A percentile compares a stretch with the other conserved stretches of the same genome.
phyloP scores from a whole-genome alignment of 768 basidiomycete genomes.

The Lactifluus subvellereus region DNA sequence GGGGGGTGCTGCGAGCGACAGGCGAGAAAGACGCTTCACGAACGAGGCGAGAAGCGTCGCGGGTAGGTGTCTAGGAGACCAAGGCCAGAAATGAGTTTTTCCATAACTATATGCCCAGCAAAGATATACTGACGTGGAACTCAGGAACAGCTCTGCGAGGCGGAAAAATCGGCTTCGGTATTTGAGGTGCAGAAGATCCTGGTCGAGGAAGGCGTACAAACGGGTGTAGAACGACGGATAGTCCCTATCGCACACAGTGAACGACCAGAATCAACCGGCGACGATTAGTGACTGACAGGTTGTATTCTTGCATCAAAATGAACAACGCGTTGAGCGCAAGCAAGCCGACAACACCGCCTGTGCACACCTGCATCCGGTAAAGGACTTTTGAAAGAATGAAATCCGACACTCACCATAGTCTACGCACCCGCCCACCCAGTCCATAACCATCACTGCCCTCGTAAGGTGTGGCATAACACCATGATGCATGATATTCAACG shows the following conservation, averaged over 20 bases:
- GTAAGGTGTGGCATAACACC: conserved; percentile 82
- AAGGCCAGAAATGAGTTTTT: not conserved
- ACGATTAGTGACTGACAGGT: conserved; percentile 56
- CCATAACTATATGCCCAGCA: not conserved
- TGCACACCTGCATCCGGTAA: not conserved
- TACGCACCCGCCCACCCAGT: conserved; percentile 83
- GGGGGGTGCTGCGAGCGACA: conserved; percentile 82
- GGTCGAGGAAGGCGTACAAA: conserved; percentile 84
- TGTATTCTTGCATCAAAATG: conserved; percentile 86
- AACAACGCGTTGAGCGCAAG: conserved; percentile 90
- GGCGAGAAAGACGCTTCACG: conserved; percentile 80
- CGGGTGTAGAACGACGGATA: conserved; percentile 94
- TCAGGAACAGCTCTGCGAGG: conserved; percentile 82
- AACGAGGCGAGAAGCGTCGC: conserved; percentile 91
- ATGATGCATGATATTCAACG: conserved; percentile 73
- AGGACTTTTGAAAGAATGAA: not conserved
- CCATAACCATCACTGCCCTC: conserved; percentile 75
- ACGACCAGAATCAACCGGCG: not conserved
- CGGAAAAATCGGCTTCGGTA: conserved; percentile 95
- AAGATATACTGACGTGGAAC: conserved; percentile 60
- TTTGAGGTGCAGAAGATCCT: conserved; percentile 83
- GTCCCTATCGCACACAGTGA: conserved; percentile 49
- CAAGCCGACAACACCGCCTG: conserved; percentile 80
- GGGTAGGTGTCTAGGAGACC: conserved; percentile 65
- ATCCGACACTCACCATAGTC: conserved; percentile 55